A percentile compares a stretch with the other conserved stretches of the same genome.
Evolutionary conservation across 2,329 filamentous ascomycete genomes (phyloP).

Genomic region (Alternaria sp.): DNA sequence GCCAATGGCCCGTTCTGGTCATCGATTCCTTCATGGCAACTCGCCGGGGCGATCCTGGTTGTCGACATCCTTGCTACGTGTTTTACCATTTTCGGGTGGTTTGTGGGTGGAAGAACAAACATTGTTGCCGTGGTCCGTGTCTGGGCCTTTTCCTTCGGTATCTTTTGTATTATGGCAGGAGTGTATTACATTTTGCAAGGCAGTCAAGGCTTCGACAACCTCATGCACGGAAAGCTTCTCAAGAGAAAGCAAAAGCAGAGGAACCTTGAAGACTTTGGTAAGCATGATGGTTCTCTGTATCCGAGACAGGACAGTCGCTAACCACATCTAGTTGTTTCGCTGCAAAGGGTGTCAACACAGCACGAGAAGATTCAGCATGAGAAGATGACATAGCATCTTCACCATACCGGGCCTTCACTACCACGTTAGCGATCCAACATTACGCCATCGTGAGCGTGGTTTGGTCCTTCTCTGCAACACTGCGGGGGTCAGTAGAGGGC

Average conservation of each 20-base stretch:
- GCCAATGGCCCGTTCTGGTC: constrained; percentile 94
- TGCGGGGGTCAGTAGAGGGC: background rate
- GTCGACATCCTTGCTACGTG: constrained; percentile 87
- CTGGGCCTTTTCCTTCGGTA: constrained; percentile 90
- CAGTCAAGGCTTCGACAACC: constrained; percentile 83
- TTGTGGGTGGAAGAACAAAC: constrained; percentile 73
- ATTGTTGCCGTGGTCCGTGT: constrained; percentile 88
- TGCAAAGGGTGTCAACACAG: constrained; percentile 90
- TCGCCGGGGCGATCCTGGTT: constrained; percentile 77
- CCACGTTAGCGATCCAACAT: background rate
- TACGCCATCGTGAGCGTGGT: background rate
- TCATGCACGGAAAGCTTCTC: constrained; percentile 89
- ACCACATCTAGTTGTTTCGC: constrained; percentile 75
- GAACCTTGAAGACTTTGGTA: constrained; percentile 88
- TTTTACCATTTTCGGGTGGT: constrained; percentile 88
- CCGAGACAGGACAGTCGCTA: constrained; percentile 52
- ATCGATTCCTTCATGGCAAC: constrained; percentile 86
- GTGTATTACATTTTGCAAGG: constrained; percentile 83
- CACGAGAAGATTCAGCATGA: constrained; percentile 85
- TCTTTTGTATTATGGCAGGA: constrained; percentile 84
- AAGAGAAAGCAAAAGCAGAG: constrained; percentile 85
- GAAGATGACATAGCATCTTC: constrained; percentile 74
- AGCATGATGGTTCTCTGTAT: constrained; percentile 51
- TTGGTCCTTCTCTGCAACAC: background rate
- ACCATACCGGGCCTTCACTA: background rate